Percentiles rank a stretch among this genome's conserved stretches.
Evolutionary conservation across 148 eudicot genomes (phyloP).

Genomic region (Cornus suecica): DNA sequence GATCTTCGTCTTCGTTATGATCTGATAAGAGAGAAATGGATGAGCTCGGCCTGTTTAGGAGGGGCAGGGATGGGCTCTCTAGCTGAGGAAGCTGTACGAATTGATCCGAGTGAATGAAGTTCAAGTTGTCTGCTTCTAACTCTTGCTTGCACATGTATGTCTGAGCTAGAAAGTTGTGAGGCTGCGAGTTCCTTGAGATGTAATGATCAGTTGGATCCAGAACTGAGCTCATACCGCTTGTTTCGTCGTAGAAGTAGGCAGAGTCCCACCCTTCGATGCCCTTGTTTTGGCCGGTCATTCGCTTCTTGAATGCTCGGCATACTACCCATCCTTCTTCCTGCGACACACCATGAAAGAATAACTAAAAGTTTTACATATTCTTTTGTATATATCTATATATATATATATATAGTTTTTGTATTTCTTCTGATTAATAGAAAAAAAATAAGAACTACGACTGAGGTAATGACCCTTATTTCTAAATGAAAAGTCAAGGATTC

Average conservation of each 20-base stretch:
- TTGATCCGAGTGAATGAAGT: slow-evolving; percentile 41
- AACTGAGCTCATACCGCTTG: slow-evolving; percentile 34
- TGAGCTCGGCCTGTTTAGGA: slow-evolving; percentile 41
- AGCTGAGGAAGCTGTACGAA: slow-evolving; percentile 82
- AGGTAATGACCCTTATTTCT: too few species aligned
- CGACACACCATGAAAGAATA: not conserved
- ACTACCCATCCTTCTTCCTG: slow-evolving; percentile 76
- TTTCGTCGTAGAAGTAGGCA: slow-evolving; percentile 32
- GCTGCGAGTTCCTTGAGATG: slow-evolving; percentile 32
- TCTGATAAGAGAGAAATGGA: slow-evolving; percentile 32
- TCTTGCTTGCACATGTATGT: slow-evolving; percentile 73
- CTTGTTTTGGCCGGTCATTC: slow-evolving; percentile 30
- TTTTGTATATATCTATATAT: too few species aligned
- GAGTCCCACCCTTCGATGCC: slow-evolving; percentile 37
- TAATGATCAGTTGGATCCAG: slow-evolving; percentile 39
- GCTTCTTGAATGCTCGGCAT: slow-evolving; percentile 58
- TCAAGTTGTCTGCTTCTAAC: slow-evolving; percentile 38
- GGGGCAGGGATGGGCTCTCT: slow-evolving; percentile 60
- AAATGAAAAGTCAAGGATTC: too few species aligned
- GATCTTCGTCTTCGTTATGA: slow-evolving; percentile 18
- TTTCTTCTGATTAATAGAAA: too few species aligned
- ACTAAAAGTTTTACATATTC: not conserved
- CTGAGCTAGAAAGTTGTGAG: slow-evolving; percentile 23
- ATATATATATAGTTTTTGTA: too few species aligned
- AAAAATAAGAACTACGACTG: too few species aligned